phyloP scores from a whole-genome alignment of 441 rosid species.

The Monsonia emarginata region DNA sequence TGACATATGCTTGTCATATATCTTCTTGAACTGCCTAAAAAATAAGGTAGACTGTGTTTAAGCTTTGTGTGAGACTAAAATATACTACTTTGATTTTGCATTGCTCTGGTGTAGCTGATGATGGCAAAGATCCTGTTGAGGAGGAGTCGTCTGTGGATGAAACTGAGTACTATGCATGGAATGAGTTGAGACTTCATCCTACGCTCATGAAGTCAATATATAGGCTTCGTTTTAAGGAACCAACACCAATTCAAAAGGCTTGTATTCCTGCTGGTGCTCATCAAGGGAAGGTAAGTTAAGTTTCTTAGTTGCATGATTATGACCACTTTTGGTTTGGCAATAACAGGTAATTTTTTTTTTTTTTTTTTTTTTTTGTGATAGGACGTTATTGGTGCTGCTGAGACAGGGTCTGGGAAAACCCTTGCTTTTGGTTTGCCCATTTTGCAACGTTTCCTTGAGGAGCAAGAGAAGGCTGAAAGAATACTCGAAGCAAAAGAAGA shows the following conservation, averaged over 20 bases:
- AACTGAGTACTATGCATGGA: constrained; percentile 64
- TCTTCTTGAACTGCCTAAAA: neutral
- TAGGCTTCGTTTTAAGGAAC: constrained; percentile 75
- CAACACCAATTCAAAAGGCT: constrained; percentile 79
- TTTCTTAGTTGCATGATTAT: constrained; percentile 7
- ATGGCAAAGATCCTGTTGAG: constrained; percentile 26
- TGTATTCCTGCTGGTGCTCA: constrained; percentile 84
- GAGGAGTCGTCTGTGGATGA: constrained; percentile 42
- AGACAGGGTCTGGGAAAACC: constrained; percentile 97
- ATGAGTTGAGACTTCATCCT: constrained; percentile 76
- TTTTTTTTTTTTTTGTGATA: constrained; percentile 32
- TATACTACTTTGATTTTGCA: neutral
- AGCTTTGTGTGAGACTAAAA: neutral
- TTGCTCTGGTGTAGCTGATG: constrained; percentile 24
- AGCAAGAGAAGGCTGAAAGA: constrained; percentile 53
- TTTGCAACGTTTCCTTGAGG: constrained; percentile 82
- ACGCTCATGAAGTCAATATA: constrained; percentile 57
- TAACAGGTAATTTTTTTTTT: constrained; percentile 11
- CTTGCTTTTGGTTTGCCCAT: constrained; percentile 98
- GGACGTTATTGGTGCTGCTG: constrained; percentile 97
- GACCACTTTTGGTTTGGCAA: constrained; percentile 11
- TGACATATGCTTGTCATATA: neutral
- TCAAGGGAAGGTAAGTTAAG: constrained; percentile 74
- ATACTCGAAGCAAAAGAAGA: constrained; percentile 42
- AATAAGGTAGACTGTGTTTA: neutral